Evolutionary conservation across 768 basidiomycete species (phyloP).

Genomic region (Trametes cubensis): DNA sequence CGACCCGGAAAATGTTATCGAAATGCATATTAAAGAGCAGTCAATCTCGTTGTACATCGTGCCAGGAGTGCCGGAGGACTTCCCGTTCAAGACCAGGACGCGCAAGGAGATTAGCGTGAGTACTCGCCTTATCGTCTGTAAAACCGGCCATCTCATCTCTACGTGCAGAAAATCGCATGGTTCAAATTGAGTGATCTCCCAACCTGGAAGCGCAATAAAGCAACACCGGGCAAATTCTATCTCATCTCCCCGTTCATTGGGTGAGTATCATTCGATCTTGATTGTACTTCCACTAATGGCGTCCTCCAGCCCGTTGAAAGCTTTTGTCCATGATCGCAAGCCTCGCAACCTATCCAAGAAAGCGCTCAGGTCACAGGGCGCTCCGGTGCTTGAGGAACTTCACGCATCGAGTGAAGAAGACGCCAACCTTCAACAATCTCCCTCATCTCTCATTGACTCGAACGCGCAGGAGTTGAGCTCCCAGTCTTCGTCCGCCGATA

Average conservation of each 20-base stretch:
- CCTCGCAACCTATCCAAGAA: conserved; percentile 51
- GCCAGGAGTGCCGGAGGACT: conserved; percentile 84
- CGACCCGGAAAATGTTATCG: conserved; percentile 69
- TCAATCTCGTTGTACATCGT: conserved; percentile 90
- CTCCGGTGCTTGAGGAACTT: conserved; percentile 21
- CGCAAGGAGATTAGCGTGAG: conserved; percentile 97
- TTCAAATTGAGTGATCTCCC: conserved; percentile 87
- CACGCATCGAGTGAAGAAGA: conserved; percentile 36
- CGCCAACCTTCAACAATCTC: conserved; percentile 23
- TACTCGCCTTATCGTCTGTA: not conserved
- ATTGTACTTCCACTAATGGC: not conserved
- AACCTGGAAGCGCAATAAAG: conserved; percentile 84
- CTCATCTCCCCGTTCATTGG: conserved; percentile 92
- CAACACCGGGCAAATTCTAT: conserved; percentile 82
- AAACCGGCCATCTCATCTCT: conserved; percentile 24
- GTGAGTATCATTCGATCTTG: conserved; percentile 39
- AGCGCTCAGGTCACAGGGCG: conserved; percentile 30
- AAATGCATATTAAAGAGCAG: conserved; percentile 88
- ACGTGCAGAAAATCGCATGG: conserved; percentile 90
- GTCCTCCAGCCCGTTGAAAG: conserved; percentile 57
- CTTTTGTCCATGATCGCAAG: conserved; percentile 67
- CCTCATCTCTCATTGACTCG: conserved; percentile 36
- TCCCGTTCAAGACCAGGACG: conserved; percentile 88
- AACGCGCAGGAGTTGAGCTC: conserved; percentile 65
- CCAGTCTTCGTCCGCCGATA: conserved; percentile 62